These are phyloP conservation scores for Aphanocladium album DNA, from an alignment of 2,329 filamentous ascomycete species.

Conservation along the genomic window DNA sequence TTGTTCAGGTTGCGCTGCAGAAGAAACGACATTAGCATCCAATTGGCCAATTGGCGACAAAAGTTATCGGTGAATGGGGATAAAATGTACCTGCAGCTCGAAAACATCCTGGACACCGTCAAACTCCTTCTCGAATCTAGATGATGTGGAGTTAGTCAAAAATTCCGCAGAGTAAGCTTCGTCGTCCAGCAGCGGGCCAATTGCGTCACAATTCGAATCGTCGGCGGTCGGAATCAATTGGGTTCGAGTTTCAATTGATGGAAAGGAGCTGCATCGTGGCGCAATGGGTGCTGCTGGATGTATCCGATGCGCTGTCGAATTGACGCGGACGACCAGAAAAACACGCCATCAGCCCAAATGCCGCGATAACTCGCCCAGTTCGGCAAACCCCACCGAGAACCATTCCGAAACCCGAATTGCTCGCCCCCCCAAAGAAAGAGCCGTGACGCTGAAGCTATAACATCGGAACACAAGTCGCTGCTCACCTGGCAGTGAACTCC, in stretches of 20 bases:
- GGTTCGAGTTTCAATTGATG: neutral
- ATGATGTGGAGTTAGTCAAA: constrained; percentile 3
- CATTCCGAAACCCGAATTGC: neutral
- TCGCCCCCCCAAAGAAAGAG: neutral
- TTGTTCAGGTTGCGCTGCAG: constrained; percentile 89
- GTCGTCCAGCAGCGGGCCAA: neutral
- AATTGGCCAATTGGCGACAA: neutral
- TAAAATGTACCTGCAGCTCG: constrained; percentile 83
- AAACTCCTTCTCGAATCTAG: constrained; percentile 99
- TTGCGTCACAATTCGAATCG: neutral
- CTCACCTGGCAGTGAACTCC: constrained; percentile 96
- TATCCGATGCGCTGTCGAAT: neutral
- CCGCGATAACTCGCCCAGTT: neutral
- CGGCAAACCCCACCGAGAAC: neutral
- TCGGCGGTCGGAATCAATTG: neutral
- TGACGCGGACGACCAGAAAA: neutral
- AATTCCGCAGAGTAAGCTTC: constrained; percentile 23
- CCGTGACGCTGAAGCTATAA: neutral
- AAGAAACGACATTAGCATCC: neutral
- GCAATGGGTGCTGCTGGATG: neutral
- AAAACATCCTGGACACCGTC: constrained; percentile 97
- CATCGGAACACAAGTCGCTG: constrained; percentile 13
- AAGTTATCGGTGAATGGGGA: neutral
- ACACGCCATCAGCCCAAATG: constrained; percentile 9
- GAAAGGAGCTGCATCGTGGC: neutral